phyloP scores from a whole-genome alignment of 2,329 filamentous ascomycete species.

The Colletotrichum kahawae region DNA sequence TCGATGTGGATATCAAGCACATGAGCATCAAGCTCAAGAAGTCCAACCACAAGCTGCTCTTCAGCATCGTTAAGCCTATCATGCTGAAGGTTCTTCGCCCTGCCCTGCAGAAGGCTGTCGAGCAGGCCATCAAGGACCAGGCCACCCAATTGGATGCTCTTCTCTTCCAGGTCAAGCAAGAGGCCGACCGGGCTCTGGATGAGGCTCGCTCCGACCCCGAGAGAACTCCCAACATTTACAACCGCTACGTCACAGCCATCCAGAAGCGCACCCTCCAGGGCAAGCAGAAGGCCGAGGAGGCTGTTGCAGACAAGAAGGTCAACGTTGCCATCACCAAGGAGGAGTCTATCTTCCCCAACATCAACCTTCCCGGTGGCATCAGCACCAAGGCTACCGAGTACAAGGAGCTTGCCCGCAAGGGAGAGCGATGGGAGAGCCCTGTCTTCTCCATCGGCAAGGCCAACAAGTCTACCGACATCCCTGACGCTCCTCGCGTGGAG shows the following conservation, averaged over 20 bases:
- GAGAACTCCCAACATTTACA: conserved; percentile 82
- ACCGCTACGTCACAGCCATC: conserved; percentile 77
- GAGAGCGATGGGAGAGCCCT: conserved; percentile 92
- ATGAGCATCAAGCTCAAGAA: conserved; percentile 90
- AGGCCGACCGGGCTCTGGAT: conserved; percentile 75
- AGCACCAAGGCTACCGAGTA: conserved; percentile 95
- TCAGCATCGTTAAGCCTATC: conserved; percentile 84
- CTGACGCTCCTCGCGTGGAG: conserved; percentile 57
- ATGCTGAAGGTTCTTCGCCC: conserved; percentile 85
- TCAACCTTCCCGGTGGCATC: conserved; percentile 86
- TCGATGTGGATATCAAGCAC: conserved; percentile 81
- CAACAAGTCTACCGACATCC: conserved; percentile 73
- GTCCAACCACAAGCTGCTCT: conserved; percentile 93
- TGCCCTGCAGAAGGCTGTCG: conserved; percentile 83
- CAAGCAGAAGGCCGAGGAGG: conserved; percentile 75
- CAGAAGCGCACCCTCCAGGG: conserved; percentile 77
- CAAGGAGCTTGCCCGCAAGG: conserved; percentile 84
- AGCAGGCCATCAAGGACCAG: conserved; percentile 86
- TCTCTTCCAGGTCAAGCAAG: conserved; percentile 78
- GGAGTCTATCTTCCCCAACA: conserved; percentile 87
- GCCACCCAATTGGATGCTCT: conserved; percentile 77
- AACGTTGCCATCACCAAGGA: conserved; percentile 86
- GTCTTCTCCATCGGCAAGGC: conserved; percentile 89
- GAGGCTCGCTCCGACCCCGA: conserved; percentile 73
- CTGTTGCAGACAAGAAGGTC: conserved; percentile 70